Base-by-base conservation (phyloP, 106 monocot species). In the Xerophyta viscosa region DNA sequence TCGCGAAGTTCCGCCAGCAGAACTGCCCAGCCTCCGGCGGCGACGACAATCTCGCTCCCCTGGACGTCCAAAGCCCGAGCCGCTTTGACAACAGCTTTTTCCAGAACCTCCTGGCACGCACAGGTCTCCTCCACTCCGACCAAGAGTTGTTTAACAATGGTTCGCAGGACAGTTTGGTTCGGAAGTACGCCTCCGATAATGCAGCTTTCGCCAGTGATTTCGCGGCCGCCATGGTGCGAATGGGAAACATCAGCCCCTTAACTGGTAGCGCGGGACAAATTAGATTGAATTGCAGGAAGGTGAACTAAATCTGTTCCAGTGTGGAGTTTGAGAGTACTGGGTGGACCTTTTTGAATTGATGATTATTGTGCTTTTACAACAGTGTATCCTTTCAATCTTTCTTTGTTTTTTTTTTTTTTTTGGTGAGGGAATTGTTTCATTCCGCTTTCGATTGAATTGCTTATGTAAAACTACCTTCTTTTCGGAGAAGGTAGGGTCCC, bases 211-310 rank as follows among this genome's bases (percentile, higher is more conserved):
- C 29, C 13, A 53, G 41, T 6, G 68, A 66, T 36, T 80, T 85
- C 26, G 64, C 68, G 0, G 68, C 54, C 0, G 85, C 85, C 2
- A 80, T 85, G 76, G 62, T 63, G 56, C 72, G 69, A 61, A 75
- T 85, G 79, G 79, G 84, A 0, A 60, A 71, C 54, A 68, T 69
- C 31, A 75, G 44, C 1, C 71, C 71, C 13, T 67, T 72, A 19
- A 85, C 84, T 0, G 84, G 84, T 6, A 72, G 27, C 19, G 28
- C 41, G 9, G 84, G 76, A 14, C 79, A 85, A 69, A 79, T 85
- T 22, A 70, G 84, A 27, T 20, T 7, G 14, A 65, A 69, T 11
- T 85, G 84, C 45, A 68, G 66, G 51, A 57, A 69, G 27, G 49
- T 80, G 29, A 85, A 85, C 64, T 67, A 42, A 39, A 39, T 2